Evolutionary conservation across 495 filamentous ascomycete species (phyloP), one percentile per base, ranked within the genome.

Genomic region (Cercophora sp.): DNA sequence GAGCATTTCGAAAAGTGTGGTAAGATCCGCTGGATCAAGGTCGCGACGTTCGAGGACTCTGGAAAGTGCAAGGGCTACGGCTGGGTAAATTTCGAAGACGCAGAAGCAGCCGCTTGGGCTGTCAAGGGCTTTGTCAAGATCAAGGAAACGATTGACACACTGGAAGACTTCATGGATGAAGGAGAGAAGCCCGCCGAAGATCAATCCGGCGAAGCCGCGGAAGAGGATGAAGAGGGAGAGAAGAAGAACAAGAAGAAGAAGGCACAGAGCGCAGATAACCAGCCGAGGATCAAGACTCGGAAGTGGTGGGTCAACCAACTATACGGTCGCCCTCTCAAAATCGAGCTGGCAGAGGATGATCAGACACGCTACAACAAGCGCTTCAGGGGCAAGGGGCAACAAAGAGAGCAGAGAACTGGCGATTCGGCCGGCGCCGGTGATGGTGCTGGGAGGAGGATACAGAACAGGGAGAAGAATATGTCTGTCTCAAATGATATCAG

Each of bases 21-120:
- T 34, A 79, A 82, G 41, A 77, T 99, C 49, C 71, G 76, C 27
- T 86, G 86, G 70, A 76, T 91, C 56, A 88, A 92, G 66, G 71
- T 96, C 40, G 94, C 94, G 2, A 96, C 91, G 0, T 99, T 99
- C 63, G 89, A 97, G 66, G 94, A 99, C 62, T 83, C 85, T 32
- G 94, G 93, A 22, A 97, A 97, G 73, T 97, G 94, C 75, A 96
- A 96, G 73, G 93, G 93, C 1, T 99, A 88, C 74, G 91, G 85
- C 16, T 97, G 93, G 88, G 83, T 97, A 41, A 85, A 86, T 32
- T 99, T 97, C 71, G 83, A 84, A 63, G 84, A 89, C 20, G 56
- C 89, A 15, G 84, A 86, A 16, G 80, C 84, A 0, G 89, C 87
- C 0, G 75, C 82, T 58, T 82, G 80, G 61, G 93, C 91, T 6